Conservation (phyloP, 441 rosid species). For the Adansonia grandidieri region DNA sequence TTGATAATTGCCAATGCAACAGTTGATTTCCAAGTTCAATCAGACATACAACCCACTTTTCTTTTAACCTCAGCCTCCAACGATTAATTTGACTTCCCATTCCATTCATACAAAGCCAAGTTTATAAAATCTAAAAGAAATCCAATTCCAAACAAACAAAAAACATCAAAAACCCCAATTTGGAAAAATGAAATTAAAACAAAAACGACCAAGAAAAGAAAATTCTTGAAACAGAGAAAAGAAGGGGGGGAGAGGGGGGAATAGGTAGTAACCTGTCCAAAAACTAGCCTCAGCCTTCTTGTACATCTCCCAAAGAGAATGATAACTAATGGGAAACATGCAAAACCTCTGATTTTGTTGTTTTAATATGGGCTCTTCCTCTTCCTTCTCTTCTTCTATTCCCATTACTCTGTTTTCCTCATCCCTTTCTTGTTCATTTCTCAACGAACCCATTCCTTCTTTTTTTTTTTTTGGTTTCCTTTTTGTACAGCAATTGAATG, state of each 20-base stretch:
- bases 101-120: slow-evolving; percentile 11
- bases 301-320: slow-evolving; percentile 88
- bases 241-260: not conserved
- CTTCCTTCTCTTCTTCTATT: slow-evolving; percentile 33
- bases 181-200: not conserved
- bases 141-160: not conserved
- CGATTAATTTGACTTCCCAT: slow-evolving; percentile 2
- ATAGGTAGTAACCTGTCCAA: slow-evolving; percentile 69
- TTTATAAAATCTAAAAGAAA: not conserved
- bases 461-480: not conserved
- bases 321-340: slow-evolving; percentile 83
- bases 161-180: not conserved
- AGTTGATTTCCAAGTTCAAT: slow-evolving; percentile 1
- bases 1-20: slow-evolving; percentile 14
- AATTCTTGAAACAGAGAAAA: slow-evolving; percentile 3
- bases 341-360: slow-evolving; percentile 81
- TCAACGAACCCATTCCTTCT: slow-evolving; percentile 56
- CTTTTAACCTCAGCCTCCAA: slow-evolving; percentile 1
- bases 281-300: slow-evolving; percentile 94
- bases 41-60: not conserved
- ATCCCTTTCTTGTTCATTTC: slow-evolving; percentile 35
- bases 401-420: slow-evolving; percentile 20
- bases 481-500: not conserved
- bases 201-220: not conserved
- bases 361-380: slow-evolving; percentile 66